Base-by-base conservation (phyloP, 805 yeast species). In the Myxozyma kluyveri region DNA sequence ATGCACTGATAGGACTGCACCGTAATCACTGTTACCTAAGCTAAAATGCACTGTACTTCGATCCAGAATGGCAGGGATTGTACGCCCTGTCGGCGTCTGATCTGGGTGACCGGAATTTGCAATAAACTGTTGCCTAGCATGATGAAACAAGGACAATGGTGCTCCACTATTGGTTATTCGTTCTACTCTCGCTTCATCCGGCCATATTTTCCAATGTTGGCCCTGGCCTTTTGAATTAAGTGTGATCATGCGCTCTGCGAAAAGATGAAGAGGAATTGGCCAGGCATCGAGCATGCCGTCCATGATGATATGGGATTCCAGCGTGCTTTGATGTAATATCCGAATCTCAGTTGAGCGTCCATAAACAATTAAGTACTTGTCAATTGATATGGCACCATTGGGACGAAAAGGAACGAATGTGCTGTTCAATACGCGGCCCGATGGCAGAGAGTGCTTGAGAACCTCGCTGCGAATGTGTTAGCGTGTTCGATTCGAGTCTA, bases 341-440 rank as follows among this genome's bases (percentile, higher is more conserved):
- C 60, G 56, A n/a, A 56, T 45, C 35, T 58, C 61, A 2, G 59
- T 49, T 4, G 61, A 58, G 2, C 47, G 23, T 2, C 61, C 61
- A 33, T 56, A 50, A 12, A 56, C 49, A 21, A 58, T 18, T 26
- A 58, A 46, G 33, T 41, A 49, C 17, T 31, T 45, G 22, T 55
- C 61, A 9, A 48, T 3, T 1, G 54, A 32, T 18, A 55, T 32
- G n/a, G 55, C 43, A 7, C 57, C 61, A 17, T 6, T 40, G 4
- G 61, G 61, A 12, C 60, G 52, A 40, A 57, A 57, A 17, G 61
- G 61, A 7, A 57, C 57, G 6, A 44, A 31, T 21, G 60, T 39
- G 2, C 57, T 47, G 3, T 41, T 49, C 2, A 57, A 44, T 9
- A 56, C 61, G 18, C 60, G 50, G 14, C 59, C 61, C 10, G 61